phyloP scores from a whole-genome alignment of 2,329 filamentous ascomycete species.

The Emergomyces africanus region DNA sequence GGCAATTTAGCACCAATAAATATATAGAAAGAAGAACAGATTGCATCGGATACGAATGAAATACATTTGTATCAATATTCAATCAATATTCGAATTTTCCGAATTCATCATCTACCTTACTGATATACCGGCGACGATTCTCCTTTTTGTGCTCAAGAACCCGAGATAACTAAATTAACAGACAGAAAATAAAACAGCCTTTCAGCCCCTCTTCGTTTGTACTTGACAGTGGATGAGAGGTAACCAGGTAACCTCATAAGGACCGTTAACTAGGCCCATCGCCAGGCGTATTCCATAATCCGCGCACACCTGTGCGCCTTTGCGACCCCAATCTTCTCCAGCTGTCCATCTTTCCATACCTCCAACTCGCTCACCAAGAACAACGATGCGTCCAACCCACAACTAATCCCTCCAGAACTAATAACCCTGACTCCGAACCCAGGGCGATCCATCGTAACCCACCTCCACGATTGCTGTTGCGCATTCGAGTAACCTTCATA shows the following conservation, averaged over 20 bases:
- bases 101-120: too few species aligned
- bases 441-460: not conserved
- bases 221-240: not conserved
- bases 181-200: too few species aligned
- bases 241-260: not conserved
- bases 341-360: not conserved
- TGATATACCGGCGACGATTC: too few species aligned
- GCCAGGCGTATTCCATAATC: not conserved
- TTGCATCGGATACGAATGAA: too few species aligned
- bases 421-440: not conserved
- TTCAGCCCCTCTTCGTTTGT: too few species aligned
- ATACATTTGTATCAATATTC: too few species aligned
- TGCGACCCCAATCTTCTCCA: not conserved
- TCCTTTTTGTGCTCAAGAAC: too few species aligned
- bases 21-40: not conserved
- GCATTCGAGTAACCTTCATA: not conserved
- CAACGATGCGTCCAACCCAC: conserved; percentile 1
- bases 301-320: not conserved
- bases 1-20: not conserved
- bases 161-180: too few species aligned
- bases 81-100: too few species aligned
- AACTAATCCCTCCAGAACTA: conserved; percentile 1
- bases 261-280: not conserved
- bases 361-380: not conserved
- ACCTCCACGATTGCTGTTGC: not conserved